These are phyloP conservation scores for Skeletonema menzelii DNA, from an alignment of 108 stramenopile genomes.

Conservation along the genomic window DNA sequence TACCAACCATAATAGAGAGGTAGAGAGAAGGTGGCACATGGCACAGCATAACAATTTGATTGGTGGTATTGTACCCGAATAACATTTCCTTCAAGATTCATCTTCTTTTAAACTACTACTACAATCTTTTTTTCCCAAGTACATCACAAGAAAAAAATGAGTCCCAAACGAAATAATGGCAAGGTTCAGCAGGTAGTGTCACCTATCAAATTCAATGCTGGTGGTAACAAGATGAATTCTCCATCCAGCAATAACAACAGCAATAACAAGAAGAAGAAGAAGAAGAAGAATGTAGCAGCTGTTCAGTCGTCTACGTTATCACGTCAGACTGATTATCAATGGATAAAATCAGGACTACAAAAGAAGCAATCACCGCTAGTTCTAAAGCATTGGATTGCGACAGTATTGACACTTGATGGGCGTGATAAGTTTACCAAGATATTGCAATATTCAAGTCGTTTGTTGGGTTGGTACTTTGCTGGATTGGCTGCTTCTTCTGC, in stretches of 20 bases:
- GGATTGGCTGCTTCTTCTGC: constrained; percentile 15
- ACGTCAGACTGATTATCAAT: too few species aligned
- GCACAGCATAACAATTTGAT: too few species aligned
- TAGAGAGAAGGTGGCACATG: too few species aligned
- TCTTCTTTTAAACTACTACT: too few species aligned
- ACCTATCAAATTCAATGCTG: neutral
- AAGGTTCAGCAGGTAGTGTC: neutral
- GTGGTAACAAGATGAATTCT: neutral
- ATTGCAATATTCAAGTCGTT: constrained; percentile 65
- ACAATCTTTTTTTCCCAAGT: too few species aligned
- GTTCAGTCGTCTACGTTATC: too few species aligned
- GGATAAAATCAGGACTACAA: constrained; percentile 21
- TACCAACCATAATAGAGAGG: too few species aligned
- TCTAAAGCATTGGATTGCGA: constrained; percentile 63
- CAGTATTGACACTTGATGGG: constrained; percentile 76
- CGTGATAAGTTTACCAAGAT: constrained; percentile 85
- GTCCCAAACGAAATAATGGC: neutral
- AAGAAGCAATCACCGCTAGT: constrained; percentile 27
- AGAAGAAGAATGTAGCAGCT: too few species aligned
- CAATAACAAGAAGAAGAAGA: neutral
- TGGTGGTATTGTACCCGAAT: too few species aligned
- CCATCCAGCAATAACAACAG: neutral
- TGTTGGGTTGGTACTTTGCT: constrained; percentile 63
- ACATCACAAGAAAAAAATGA: too few species aligned
- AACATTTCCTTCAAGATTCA: too few species aligned